Evolutionary conservation across 2,329 filamentous ascomycete genomes (phyloP).

Genomic region (Fusarium odoratissimum): DNA sequence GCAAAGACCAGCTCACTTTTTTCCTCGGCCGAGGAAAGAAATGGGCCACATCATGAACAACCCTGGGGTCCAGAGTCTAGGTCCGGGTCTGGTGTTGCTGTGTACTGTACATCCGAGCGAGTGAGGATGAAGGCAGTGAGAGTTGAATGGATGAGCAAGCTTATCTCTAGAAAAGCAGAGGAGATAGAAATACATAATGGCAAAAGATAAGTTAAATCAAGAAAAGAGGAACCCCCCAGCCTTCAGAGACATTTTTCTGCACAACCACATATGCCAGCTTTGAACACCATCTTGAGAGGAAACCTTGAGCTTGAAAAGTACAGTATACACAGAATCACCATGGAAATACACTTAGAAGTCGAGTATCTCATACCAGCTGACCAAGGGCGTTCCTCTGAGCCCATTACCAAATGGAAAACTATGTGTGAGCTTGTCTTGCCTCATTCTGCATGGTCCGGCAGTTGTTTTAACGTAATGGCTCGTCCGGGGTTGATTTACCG

Average conservation of each 20-base stretch:
- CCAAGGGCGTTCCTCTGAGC: conserved; percentile 41
- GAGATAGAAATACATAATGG: conserved; percentile 56
- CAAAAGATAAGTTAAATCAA: conserved; percentile 46
- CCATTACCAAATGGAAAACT: conserved; percentile 48
- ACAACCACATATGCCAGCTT: conserved; percentile 25
- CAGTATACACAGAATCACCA: neutral
- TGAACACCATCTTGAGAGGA: conserved; percentile 28
- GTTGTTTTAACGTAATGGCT: conserved; percentile 49
- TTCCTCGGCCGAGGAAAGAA: conserved; percentile 23
- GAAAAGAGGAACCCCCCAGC: conserved; percentile 36
- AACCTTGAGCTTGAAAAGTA: conserved; percentile 6
- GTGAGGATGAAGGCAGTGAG: conserved; percentile 29
- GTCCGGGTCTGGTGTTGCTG: conserved; percentile 11
- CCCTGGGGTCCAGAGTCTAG: neutral
- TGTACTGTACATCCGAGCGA: conserved; percentile 21
- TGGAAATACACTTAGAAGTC: accelerated
- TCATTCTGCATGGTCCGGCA: conserved; percentile 48
- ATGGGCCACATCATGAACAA: conserved; percentile 29
- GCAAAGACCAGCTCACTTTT: conserved; percentile 23
- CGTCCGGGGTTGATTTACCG: conserved; percentile 35
- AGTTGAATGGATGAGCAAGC: conserved; percentile 36
- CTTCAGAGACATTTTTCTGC: conserved; percentile 33
- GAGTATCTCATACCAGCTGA: conserved; percentile 33
- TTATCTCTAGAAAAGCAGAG: conserved; percentile 49
- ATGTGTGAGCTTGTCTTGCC: conserved; percentile 41